phyloP scores from a whole-genome alignment of 148 eudicot species.

The Agrostemma githago region DNA sequence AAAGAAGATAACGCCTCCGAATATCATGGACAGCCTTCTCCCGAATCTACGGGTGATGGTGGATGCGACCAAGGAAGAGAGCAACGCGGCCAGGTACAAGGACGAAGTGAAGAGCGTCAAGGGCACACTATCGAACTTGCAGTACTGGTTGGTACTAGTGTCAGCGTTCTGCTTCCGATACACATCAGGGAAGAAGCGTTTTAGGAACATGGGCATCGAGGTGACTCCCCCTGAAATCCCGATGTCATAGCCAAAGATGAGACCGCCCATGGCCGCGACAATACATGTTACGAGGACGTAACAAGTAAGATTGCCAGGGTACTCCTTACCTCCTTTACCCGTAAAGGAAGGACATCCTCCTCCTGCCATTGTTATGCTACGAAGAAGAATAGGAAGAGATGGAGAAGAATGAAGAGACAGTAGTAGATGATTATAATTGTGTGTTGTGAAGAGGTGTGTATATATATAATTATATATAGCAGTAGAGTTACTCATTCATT shows the following conservation, averaged over 20 bases:
- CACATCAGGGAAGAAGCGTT: conserved; percentile 57
- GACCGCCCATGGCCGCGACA: conserved; percentile 87
- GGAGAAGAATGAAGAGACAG: not conserved
- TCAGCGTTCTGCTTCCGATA: conserved; percentile 37
- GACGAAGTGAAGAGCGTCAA: conserved; percentile 77
- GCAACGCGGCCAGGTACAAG: conserved; percentile 62
- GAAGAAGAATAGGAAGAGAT: not conserved
- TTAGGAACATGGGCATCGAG: conserved; percentile 64
- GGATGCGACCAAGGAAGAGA: conserved; percentile 70
- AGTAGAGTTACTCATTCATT: too few species aligned
- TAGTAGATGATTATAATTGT: not conserved
- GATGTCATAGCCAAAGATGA: conserved; percentile 81
- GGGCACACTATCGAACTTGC: conserved; percentile 64
- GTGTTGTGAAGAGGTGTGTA: not conserved
- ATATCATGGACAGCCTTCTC: conserved; percentile 61
- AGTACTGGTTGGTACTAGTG: conserved; percentile 48
- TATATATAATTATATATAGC: too few species aligned
- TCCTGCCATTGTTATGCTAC: conserved; percentile 30
- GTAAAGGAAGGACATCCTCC: conserved; percentile 20
- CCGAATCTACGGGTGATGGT: conserved; percentile 58
- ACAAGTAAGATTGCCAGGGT: conserved; percentile 68
- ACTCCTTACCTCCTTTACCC: conserved; percentile 45
- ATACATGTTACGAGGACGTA: conserved; percentile 64
- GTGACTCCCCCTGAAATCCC: conserved; percentile 93
- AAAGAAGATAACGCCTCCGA: conserved; percentile 63